Evolutionary conservation across 768 basidiomycete species (phyloP), one percentile per base, ranked within the genome.

Genomic region (Dioszegia hungarica): DNA sequence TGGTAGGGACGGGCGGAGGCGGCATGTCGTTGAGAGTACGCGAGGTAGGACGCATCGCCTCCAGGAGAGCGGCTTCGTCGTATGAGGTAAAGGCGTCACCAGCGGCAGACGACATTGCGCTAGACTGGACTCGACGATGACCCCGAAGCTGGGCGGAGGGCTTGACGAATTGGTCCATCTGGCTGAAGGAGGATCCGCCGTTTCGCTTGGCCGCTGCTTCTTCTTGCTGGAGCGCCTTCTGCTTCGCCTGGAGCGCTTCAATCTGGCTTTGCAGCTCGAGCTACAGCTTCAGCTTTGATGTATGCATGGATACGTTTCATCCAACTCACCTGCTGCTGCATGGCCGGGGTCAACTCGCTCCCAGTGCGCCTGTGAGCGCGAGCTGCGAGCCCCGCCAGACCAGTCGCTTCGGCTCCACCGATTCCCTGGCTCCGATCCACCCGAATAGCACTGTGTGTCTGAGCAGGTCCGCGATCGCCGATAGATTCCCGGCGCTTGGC

Each of bases 301-400:
- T 28, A 37, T 34, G 27, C 28, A n/a, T 24, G 19, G 24, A 39
- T 39, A 14, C 31, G 39, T n/a, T 38, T 9, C 20, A 6, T 17
- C 17, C 38, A 24, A 41, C 79, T 60, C 63, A 90, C 91, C 83
- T 97, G 94, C 77, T 97, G 91, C 5, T 90, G 90, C 90, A 97
- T 92, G 55, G 62, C 67, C 4, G 70, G 61, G 9, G 64, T 75
- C 57, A 92, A 84, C 72, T 94, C 90, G 49, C 85, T 86, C 24
- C 76, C 74, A 53, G 74, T 75, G 44, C 75, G 56, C 47, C 74
- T 67, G 53, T 76, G 77, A 4, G 76, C 72, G 36, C 72, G 59
- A 31, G 76, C 76, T 6, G 76, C 76, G 10, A 77, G 63, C 2
- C 71, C 70, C 1, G 74, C 73, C 28, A 77, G 61, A 20, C 74